Evolutionary conservation across 1,139 yeast species (phyloP).

Genomic region (Candida buenavistaensis): DNA sequence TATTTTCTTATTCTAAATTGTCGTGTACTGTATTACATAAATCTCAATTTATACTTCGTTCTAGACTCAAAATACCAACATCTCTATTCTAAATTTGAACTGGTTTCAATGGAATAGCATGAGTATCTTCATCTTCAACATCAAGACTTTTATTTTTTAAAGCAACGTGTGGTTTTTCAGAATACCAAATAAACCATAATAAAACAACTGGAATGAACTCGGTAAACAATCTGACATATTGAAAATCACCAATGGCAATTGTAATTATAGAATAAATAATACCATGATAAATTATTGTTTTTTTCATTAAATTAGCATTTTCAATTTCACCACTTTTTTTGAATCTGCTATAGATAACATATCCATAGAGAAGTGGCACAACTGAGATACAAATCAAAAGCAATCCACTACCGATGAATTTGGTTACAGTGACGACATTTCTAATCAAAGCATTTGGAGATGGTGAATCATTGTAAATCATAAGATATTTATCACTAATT

Average conservation of each 20-base stretch:
- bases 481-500: constrained; percentile 1
- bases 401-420: constrained; percentile 1
- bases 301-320: constrained; percentile 4
- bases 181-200: constrained; percentile 3
- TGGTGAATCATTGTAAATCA: constrained; percentile 4
- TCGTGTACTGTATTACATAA: too few species aligned
- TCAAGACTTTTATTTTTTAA: not conserved
- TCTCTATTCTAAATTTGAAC: not conserved
- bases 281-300: constrained; percentile 2
- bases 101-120: constrained; percentile 1
- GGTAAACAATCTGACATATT: constrained; percentile 1
- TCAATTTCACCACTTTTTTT: constrained; percentile 2
- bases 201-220: constrained; percentile 2
- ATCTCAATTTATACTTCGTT: too few species aligned
- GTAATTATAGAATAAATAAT: not conserved
- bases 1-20: too few species aligned
- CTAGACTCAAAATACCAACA: too few species aligned
- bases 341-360: constrained; percentile 2
- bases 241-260: not conserved
- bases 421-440: not conserved
- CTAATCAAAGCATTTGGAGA: not conserved
- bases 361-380: constrained; percentile 1
- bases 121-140: not conserved
- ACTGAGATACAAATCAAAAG: constrained; percentile 1
- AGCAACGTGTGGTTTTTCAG: not conserved